Evolutionary conservation across 2,329 filamentous ascomycete genomes (phyloP).

Genomic region (Claviceps sorghi): DNA sequence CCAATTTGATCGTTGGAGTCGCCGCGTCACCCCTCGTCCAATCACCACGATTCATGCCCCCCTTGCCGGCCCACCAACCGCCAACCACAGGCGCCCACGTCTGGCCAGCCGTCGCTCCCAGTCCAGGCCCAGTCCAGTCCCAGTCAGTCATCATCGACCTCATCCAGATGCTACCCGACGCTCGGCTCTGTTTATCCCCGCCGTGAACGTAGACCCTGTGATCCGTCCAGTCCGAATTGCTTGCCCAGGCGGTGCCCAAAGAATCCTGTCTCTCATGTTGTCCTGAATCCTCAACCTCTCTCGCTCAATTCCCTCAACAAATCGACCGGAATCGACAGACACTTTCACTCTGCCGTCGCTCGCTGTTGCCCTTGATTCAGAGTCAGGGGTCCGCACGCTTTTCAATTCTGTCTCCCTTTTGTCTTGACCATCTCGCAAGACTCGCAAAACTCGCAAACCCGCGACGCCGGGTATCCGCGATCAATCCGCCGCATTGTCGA

Average conservation of each 20-base stretch:
- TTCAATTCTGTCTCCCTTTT: not conserved
- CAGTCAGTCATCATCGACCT: slow-evolving; percentile 4
- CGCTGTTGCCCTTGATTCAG: not conserved
- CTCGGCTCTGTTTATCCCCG: not conserved
- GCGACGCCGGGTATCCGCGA: slow-evolving; percentile 9
- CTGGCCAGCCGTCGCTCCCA: no score
- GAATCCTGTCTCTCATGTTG: not conserved
- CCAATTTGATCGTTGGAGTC: not conserved
- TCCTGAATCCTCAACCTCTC: not conserved
- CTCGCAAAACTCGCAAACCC: slow-evolving; percentile 3
- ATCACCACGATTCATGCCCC: not conserved
- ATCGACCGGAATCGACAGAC: not conserved
- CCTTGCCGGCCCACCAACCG: not conserved
- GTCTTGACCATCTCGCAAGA: not conserved
- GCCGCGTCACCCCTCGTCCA: not conserved
- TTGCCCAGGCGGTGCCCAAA: not conserved
- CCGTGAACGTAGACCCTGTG: not conserved
- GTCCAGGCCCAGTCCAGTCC: not conserved
- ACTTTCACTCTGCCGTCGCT: not conserved
- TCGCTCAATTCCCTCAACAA: not conserved
- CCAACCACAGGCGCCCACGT: not conserved
- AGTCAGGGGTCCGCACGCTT: not conserved
- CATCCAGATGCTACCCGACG: not conserved
- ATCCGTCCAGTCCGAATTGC: not conserved
- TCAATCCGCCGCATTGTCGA: slow-evolving; percentile 25